Conservation (phyloP, 768 basidiomycete species). For the Serendipita sp. region DNA sequence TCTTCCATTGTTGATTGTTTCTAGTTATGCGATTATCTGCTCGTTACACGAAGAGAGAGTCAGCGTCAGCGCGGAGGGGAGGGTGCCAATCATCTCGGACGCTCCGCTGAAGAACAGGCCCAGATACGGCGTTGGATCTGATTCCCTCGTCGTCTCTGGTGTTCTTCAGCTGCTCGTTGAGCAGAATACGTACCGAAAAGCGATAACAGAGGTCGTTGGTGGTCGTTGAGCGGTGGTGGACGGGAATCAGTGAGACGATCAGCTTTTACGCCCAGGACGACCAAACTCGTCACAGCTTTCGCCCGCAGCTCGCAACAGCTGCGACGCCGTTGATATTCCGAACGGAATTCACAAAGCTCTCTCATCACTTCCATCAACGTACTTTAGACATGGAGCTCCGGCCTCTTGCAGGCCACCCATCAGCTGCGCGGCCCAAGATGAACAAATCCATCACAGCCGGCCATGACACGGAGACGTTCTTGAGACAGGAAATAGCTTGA, state of each 20-base stretch:
- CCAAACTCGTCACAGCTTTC: neutral
- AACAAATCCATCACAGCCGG: too few species aligned
- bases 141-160: neutral
- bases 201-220: neutral
- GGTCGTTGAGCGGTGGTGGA: neutral
- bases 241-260: neutral
- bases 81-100: too few species aligned
- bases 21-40: too few species aligned
- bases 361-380: too few species aligned
- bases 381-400: too few species aligned
- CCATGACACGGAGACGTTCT: too few species aligned
- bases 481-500: too few species aligned
- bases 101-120: too few species aligned
- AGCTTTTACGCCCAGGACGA: neutral
- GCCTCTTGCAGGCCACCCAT: too few species aligned
- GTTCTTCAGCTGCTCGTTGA: neutral
- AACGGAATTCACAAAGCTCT: neutral
- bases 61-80: too few species aligned
- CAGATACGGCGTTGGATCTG: neutral
- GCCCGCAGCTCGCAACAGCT: neutral
- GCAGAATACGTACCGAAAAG: neutral
- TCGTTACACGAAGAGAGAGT: too few species aligned
- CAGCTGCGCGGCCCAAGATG: too few species aligned
- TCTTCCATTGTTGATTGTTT: slow-evolving; percentile 16
- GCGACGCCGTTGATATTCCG: neutral